Evolutionary conservation across 163 green algal genomes (phyloP).

Genomic region (Scenedesmus sp.): DNA sequence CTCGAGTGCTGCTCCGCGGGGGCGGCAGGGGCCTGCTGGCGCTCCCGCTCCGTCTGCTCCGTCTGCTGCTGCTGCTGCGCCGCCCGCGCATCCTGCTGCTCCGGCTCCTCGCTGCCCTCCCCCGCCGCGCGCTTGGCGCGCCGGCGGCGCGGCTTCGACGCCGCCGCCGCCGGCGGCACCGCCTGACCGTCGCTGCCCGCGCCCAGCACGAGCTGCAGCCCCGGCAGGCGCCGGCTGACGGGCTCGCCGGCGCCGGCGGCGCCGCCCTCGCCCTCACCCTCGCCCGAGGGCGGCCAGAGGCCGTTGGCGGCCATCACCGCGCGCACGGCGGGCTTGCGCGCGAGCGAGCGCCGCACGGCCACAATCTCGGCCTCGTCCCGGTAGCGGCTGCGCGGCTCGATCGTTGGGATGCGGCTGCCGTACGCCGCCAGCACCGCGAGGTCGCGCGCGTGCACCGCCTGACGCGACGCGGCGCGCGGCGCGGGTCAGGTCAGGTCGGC

Average conservation of each 20-base stretch:
- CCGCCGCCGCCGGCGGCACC: no score
- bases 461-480: no score
- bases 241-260: background rate
- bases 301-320: conserved; percentile 32
- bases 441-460: conserved; percentile 26
- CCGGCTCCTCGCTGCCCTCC: no score
- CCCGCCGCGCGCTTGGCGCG: no score
- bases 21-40: no score
- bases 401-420: conserved; percentile 3
- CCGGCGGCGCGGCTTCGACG: no score
- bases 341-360: conserved; percentile 7
- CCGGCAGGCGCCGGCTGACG: conserved; percentile 8
- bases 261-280: background rate
- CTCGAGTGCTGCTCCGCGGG: no score
- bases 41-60: no score
- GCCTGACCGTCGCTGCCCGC: no score
- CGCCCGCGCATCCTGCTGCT: no score
- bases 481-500: no score
- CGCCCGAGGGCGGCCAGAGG: background rate
- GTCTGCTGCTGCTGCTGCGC: no score
- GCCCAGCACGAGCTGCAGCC: conserved; percentile 23
- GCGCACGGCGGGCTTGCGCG: conserved; percentile 11
- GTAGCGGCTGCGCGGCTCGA: conserved; percentile 20
- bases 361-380: conserved; percentile 5
- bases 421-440: conserved; percentile 36